phyloP scores from a whole-genome alignment of 306 rosid genomes.

The Alnus rubra region DNA sequence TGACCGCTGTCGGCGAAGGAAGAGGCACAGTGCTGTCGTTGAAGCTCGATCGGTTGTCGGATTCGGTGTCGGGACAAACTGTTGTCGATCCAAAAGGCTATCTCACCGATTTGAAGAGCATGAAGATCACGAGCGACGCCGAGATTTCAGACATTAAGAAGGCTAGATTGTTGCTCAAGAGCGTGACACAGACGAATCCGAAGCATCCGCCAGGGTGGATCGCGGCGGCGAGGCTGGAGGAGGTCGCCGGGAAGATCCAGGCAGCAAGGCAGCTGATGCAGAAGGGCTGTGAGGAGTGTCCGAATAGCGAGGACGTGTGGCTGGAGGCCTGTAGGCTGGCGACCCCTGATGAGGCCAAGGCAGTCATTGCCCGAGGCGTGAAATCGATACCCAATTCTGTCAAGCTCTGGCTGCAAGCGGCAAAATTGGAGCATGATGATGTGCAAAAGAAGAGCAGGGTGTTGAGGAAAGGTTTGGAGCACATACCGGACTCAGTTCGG shows the following conservation, averaged over 20 bases:
- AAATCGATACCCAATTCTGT: constrained; percentile 79
- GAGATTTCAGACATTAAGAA: constrained; percentile 86
- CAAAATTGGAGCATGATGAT: constrained; percentile 76
- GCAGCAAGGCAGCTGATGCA: constrained; percentile 77
- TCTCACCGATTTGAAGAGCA: constrained; percentile 74
- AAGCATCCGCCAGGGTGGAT: constrained; percentile 94
- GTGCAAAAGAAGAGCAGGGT: constrained; percentile 68
- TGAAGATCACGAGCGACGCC: constrained; percentile 90
- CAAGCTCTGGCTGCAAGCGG: constrained; percentile 87
- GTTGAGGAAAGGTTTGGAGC: constrained; percentile 82
- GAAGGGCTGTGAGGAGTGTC: constrained; percentile 91
- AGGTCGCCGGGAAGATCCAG: constrained; percentile 83
- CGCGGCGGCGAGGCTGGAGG: constrained; percentile 88
- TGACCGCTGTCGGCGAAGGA: constrained; percentile 93
- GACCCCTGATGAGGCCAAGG: constrained; percentile 85
- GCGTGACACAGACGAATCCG: constrained; percentile 85
- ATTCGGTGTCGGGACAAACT: constrained; percentile 76
- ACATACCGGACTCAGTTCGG: constrained; percentile 89
- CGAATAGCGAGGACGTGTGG: constrained; percentile 90
- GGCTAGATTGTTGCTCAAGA: constrained; percentile 79
- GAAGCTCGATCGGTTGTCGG: constrained; percentile 79
- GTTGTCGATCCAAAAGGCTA: constrained; percentile 86
- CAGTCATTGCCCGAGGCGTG: constrained; percentile 78
- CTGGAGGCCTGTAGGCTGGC: constrained; percentile 87
- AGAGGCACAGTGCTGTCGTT: constrained; percentile 81